Percentiles rank a stretch among this genome's conserved stretches.
These are phyloP conservation scores for Candida jianshihensis DNA, from an alignment of 805 yeast species.

Conservation along the genomic window DNA sequence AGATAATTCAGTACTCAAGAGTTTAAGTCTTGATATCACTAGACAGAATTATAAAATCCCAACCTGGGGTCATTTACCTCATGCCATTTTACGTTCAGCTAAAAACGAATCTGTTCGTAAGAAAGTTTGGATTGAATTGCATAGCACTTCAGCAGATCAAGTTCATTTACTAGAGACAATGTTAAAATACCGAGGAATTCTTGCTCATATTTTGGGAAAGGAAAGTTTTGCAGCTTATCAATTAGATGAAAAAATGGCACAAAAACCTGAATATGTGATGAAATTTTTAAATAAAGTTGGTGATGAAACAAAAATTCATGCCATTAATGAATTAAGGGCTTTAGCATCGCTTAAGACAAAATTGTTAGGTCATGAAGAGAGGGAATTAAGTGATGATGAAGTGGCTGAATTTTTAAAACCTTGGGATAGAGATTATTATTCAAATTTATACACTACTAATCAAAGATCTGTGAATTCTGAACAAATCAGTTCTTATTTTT, in stretches of 20 bases:
- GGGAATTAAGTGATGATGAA: conserved; percentile 28
- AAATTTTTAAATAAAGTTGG: conserved; percentile 61
- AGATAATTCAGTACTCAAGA: conserved; percentile 19
- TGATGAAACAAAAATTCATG: conserved; percentile 41
- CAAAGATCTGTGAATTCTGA: conserved; percentile 30
- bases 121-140: conserved; percentile 68
- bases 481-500: conserved; percentile 63
- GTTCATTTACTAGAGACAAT: conserved; percentile 50
- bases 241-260: conserved; percentile 85
- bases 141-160: conserved; percentile 59
- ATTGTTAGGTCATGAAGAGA: conserved; percentile 17
- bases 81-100: conserved; percentile 54
- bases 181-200: conserved; percentile 55
- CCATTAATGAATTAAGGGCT: conserved; percentile 48
- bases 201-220: conserved; percentile 71
- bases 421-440: conserved; percentile 84
- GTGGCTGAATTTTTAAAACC: conserved; percentile 53
- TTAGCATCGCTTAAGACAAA: conserved; percentile 35
- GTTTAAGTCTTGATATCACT: conserved; percentile 27
- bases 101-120: conserved; percentile 50
- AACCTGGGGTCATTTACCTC: conserved; percentile 57
- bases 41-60: conserved; percentile 46
- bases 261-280: conserved; percentile 65
- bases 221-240: conserved; percentile 72
- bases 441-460: conserved; percentile 26